Percentiles rank a stretch among this genome's conserved stretches.
Conservation (phyloP, 768 basidiomycete genomes). For the Auriscalpium microsporum region DNA sequence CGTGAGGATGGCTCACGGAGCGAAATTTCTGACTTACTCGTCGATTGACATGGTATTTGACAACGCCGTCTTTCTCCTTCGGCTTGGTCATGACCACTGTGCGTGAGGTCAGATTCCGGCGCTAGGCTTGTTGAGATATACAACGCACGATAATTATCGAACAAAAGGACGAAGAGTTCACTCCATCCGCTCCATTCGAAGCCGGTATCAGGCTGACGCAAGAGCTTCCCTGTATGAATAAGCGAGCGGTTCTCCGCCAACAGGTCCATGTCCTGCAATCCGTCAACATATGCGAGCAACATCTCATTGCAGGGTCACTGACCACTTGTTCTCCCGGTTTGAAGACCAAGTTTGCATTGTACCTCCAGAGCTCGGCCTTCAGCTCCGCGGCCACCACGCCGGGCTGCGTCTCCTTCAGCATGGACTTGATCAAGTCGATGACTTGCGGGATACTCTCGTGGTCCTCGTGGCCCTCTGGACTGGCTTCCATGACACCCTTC, state of each 20-base stretch:
- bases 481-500: slow-evolving; percentile 70
- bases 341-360: slow-evolving; percentile 70
- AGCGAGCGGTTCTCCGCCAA: slow-evolving; percentile 74
- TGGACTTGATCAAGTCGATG: slow-evolving; percentile 75
- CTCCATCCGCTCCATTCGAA: slow-evolving; percentile 87
- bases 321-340: slow-evolving; percentile 69
- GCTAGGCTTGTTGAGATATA: neutral
- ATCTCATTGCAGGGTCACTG: slow-evolving; percentile 13
- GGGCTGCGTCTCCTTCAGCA: slow-evolving; percentile 82
- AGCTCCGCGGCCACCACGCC: slow-evolving; percentile 79
- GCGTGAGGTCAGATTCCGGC: neutral
- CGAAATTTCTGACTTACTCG: slow-evolving; percentile 40
- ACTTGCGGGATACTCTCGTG: slow-evolving; percentile 75
- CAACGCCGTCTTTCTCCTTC: slow-evolving; percentile 67
- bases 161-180: slow-evolving; percentile 82
- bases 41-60: slow-evolving; percentile 73
- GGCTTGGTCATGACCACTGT: slow-evolving; percentile 85
- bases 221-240: slow-evolving; percentile 74
- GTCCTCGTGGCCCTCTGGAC: slow-evolving; percentile 72
- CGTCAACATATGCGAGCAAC: no score
- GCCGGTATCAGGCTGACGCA: slow-evolving; percentile 82
- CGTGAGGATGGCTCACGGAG: neutral
- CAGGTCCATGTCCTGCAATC: slow-evolving; percentile 74
- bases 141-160: slow-evolving; percentile 86
- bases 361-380: slow-evolving; percentile 86